These are phyloP conservation scores for Flaveria ramosissima DNA, from an alignment of 129 eudicot genomes.

Conservation along the genomic window DNA sequence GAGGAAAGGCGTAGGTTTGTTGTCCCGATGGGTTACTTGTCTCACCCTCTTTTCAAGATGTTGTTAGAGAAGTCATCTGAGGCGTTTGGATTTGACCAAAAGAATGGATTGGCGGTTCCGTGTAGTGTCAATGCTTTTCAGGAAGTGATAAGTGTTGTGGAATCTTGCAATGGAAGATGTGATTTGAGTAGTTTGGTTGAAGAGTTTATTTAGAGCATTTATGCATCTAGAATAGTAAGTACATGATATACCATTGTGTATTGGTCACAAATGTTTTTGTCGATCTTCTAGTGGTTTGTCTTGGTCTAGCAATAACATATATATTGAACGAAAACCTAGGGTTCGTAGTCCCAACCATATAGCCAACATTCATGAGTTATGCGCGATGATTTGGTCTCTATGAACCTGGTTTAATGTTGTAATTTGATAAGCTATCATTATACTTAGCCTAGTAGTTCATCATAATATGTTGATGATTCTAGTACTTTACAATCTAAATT, in stretches of 20 bases:
- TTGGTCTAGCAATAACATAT: neutral
- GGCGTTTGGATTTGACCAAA: conserved; percentile 71
- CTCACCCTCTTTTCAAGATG: conserved; percentile 86
- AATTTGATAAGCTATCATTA: no score
- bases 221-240: conserved; percentile 18
- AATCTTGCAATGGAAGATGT: conserved; percentile 64
- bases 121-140: conserved; percentile 69
- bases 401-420: neutral
- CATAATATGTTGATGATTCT: no score
- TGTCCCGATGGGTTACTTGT: conserved; percentile 58
- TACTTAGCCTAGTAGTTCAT: no score
- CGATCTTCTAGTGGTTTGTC: neutral
- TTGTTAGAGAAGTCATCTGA: conserved; percentile 74
- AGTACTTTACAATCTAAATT: no score
- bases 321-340: neutral
- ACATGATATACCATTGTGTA: conserved; percentile 18
- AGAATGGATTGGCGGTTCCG: conserved; percentile 69
- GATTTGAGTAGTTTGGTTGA: conserved; percentile 75
- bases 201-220: conserved; percentile 49
- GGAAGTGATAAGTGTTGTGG: conserved; percentile 67
- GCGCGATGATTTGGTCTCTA: neutral
- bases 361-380: neutral
- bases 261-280: conserved; percentile 9
- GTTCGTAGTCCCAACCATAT: neutral
- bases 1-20: conserved; percentile 58